Conservation (phyloP, 1,284 basidiomycete species). For the Ceratobasidium sp. region DNA sequence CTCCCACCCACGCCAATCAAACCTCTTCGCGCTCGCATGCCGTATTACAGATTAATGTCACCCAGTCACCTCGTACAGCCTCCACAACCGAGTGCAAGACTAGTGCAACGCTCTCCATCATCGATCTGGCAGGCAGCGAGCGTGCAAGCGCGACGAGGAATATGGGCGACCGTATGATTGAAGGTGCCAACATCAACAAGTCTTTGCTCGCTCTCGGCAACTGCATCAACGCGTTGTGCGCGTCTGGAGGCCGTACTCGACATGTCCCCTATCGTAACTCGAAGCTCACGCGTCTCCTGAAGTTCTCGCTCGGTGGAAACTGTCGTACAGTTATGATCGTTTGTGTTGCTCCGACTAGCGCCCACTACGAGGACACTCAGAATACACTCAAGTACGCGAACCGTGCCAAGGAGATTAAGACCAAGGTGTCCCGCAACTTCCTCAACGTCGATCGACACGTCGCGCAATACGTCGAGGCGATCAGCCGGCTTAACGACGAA, state of each 20-base stretch:
- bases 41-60: slow-evolving; percentile 93
- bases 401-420: slow-evolving; percentile 96
- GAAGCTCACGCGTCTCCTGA: slow-evolving; percentile 94
- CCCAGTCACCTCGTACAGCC: slow-evolving; percentile 86
- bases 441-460: slow-evolving; percentile 94
- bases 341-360: slow-evolving; percentile 92
- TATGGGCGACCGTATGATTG: slow-evolving; percentile 97
- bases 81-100: slow-evolving; percentile 82
- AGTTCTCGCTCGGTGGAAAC: slow-evolving; percentile 96
- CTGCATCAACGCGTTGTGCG: slow-evolving; percentile 97
- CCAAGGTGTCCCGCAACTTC: slow-evolving; percentile 91
- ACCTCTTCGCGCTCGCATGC: slow-evolving; percentile 97
- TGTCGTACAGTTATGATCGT: slow-evolving; percentile 99
- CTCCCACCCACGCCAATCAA: slow-evolving; percentile 93
- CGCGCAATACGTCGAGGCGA: slow-evolving; percentile 93
- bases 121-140: slow-evolving; percentile 96
- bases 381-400: slow-evolving; percentile 97
- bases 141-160: slow-evolving; percentile 94
- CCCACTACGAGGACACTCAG: slow-evolving; percentile 97
- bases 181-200: slow-evolving; percentile 98
- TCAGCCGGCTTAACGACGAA: slow-evolving; percentile 87
- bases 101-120: slow-evolving; percentile 92
- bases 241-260: slow-evolving; percentile 82
- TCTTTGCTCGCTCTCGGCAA: slow-evolving; percentile 94
- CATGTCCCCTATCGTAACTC: slow-evolving; percentile 97